Evolutionary conservation across 2,329 filamentous ascomycete species (phyloP).

Genomic region (Hawksworthiomyces lignivorus): DNA sequence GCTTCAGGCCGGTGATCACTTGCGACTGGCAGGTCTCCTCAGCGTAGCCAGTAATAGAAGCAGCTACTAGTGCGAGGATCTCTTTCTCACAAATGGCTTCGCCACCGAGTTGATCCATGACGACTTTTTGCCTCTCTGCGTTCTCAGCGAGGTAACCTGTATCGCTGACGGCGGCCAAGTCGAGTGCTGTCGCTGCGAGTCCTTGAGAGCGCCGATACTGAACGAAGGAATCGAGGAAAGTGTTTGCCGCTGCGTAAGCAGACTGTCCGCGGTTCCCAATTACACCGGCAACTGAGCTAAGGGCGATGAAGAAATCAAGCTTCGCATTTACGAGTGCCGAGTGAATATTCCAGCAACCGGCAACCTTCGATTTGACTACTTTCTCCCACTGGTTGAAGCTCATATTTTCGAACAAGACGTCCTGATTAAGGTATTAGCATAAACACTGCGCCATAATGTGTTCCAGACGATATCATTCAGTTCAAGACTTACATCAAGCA

Average conservation of each 20-base stretch:
- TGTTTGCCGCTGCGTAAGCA: constrained; percentile 25
- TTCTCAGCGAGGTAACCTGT: constrained; percentile 15
- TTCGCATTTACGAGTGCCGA: constrained; percentile 10
- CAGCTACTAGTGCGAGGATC: constrained; percentile 11
- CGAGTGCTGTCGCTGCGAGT: constrained; percentile 7
- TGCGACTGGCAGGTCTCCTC: constrained; percentile 11
- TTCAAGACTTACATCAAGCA: constrained; percentile 1
- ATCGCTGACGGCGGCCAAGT: constrained; percentile 12
- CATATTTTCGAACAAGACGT: constrained; percentile 17
- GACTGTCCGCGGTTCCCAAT: constrained; percentile 21
- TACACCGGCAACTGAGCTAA: constrained; percentile 20
- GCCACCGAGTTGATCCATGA: constrained; percentile 10
- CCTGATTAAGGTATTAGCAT: constrained; percentile 8
- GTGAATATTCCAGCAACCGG: constrained; percentile 22
- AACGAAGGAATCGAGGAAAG: constrained; percentile 23
- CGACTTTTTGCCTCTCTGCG: constrained; percentile 6
- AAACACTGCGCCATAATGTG: too few species aligned
- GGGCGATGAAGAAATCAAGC: constrained; percentile 26
- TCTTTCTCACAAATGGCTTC: constrained; percentile 6
- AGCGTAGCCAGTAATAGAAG: constrained; percentile 5
- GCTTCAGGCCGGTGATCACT: constrained; percentile 10
- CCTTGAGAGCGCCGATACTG: constrained; percentile 13
- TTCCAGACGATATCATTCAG: too few species aligned
- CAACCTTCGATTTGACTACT: constrained; percentile 21
- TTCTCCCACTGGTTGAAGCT: constrained; percentile 8